phyloP scores from a whole-genome alignment of 768 basidiomycete species.

The Lyophyllum decastes region DNA sequence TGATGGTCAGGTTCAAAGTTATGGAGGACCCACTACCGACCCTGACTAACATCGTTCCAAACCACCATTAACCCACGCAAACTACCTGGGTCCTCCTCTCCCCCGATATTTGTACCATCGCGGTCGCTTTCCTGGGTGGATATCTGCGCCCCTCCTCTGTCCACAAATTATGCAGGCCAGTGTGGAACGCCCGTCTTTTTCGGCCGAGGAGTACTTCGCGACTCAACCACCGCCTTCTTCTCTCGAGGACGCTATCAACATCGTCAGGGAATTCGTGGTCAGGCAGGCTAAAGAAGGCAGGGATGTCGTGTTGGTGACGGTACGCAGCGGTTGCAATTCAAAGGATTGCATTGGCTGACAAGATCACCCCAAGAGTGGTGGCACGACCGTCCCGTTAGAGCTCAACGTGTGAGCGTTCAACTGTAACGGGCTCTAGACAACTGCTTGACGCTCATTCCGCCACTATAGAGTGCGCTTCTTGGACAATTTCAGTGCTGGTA shows the following conservation, averaged over 20 bases:
- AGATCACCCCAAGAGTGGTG: conserved; percentile 71
- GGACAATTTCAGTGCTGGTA: conserved; percentile 98
- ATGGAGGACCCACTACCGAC: background rate
- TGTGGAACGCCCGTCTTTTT: conserved; percentile 54
- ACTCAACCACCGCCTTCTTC: conserved; percentile 79
- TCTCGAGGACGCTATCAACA: conserved; percentile 67
- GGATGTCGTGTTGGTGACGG: conserved; percentile 92
- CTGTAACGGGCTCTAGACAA: conserved; percentile 20
- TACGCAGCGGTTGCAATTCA: conserved; percentile 39
- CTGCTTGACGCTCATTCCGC: conserved; percentile 20
- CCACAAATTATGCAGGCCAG: conserved; percentile 5
- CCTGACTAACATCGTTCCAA: background rate
- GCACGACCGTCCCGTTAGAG: conserved; percentile 96
- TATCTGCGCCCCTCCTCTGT: background rate
- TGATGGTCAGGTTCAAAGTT: background rate
- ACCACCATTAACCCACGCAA: background rate
- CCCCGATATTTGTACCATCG: background rate
- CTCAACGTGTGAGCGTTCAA: conserved; percentile 89
- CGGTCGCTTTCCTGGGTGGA: background rate
- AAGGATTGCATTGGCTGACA: conserved; percentile 2
- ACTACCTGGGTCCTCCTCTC: conserved; percentile 5
- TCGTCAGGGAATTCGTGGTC: conserved; percentile 68
- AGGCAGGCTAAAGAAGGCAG: conserved; percentile 64
- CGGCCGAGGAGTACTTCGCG: conserved; percentile 87
- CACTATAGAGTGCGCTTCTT: conserved; percentile 87